Conservation (phyloP, 2,329 filamentous ascomycete genomes). For the Apiospora koreana region DNA sequence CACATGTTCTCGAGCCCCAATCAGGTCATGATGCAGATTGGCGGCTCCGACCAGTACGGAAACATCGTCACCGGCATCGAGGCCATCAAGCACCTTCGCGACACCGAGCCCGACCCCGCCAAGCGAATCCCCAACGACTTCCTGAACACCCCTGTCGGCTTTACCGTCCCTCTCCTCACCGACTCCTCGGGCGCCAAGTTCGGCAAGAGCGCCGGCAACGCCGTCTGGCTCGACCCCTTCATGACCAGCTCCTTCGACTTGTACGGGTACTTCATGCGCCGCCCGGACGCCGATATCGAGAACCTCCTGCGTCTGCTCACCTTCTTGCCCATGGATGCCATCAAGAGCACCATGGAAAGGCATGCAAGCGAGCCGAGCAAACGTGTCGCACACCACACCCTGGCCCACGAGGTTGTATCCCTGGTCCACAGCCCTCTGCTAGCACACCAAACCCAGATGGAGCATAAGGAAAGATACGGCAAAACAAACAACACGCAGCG, state of each 20-base stretch:
- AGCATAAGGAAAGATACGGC: conserved; percentile 54
- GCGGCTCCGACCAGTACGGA: conserved; percentile 93
- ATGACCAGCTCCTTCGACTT: conserved; percentile 83
- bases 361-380: conserved; percentile 69
- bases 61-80: conserved; percentile 94
- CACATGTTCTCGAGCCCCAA: conserved; percentile 68
- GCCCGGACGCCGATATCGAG: conserved; percentile 79
- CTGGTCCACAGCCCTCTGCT: conserved; percentile 72
- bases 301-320: conserved; percentile 86
- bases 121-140: conserved; percentile 41
- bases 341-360: conserved; percentile 65
- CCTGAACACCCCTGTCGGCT: conserved; percentile 69
- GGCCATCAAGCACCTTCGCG: conserved; percentile 73
- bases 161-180: conserved; percentile 89
- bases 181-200: conserved; percentile 87
- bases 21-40: conserved; percentile 81
- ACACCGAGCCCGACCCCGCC: conserved; percentile 50
- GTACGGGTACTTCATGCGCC: conserved; percentile 86
- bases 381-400: conserved; percentile 77
- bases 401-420: conserved; percentile 80
- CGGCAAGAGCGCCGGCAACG: conserved; percentile 92
- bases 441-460: conserved; percentile 62
- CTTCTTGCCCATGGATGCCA: conserved; percentile 74
- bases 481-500: conserved; percentile 20
- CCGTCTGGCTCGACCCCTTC: conserved; percentile 84